phyloP scores from a whole-genome alignment of 2,329 filamentous ascomycete genomes.

The Fusarium cyanostomum region DNA sequence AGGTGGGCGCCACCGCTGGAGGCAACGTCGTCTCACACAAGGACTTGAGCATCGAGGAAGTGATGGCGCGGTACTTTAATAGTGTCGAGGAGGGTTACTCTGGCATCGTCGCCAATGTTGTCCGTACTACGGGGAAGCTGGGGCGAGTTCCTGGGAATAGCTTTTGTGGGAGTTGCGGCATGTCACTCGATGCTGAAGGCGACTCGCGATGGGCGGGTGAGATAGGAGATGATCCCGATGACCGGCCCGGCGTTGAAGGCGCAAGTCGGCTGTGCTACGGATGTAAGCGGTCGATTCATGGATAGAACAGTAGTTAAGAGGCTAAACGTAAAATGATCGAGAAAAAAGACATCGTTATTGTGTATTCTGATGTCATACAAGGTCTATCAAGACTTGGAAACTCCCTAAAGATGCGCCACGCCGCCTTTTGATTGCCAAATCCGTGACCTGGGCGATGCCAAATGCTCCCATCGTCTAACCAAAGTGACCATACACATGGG shows the following conservation, averaged over 20 bases:
- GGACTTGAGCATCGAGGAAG: slow-evolving; percentile 87
- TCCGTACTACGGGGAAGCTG: slow-evolving; percentile 88
- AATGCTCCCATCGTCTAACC: slow-evolving; percentile 32
- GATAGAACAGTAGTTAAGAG: slow-evolving; percentile 47
- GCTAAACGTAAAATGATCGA: slow-evolving; percentile 29
- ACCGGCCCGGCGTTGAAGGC: slow-evolving; percentile 21
- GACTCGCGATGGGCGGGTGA: slow-evolving; percentile 71
- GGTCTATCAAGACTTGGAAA: slow-evolving; percentile 34
- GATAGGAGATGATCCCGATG: slow-evolving; percentile 58
- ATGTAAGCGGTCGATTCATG: slow-evolving; percentile 71
- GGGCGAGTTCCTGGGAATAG: slow-evolving; percentile 56
- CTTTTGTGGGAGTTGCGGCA: slow-evolving; percentile 74
- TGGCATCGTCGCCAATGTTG: slow-evolving; percentile 93
- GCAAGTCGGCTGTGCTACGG: slow-evolving; percentile 71
- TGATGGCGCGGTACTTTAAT: slow-evolving; percentile 89
- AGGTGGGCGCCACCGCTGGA: slow-evolving; percentile 36
- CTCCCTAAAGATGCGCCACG: slow-evolving; percentile 38
- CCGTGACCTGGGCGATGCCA: slow-evolving; percentile 33
- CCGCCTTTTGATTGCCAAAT: slow-evolving; percentile 39
- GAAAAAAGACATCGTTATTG: slow-evolving; percentile 5
- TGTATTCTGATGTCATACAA: slow-evolving; percentile 20
- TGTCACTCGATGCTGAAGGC: slow-evolving; percentile 70
- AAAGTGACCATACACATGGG: slow-evolving; percentile 21
- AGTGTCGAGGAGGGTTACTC: slow-evolving; percentile 84
- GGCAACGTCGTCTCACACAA: slow-evolving; percentile 69